Conservation (phyloP, 495 filamentous ascomycete species). For the Annulohypoxylon stygium region DNA sequence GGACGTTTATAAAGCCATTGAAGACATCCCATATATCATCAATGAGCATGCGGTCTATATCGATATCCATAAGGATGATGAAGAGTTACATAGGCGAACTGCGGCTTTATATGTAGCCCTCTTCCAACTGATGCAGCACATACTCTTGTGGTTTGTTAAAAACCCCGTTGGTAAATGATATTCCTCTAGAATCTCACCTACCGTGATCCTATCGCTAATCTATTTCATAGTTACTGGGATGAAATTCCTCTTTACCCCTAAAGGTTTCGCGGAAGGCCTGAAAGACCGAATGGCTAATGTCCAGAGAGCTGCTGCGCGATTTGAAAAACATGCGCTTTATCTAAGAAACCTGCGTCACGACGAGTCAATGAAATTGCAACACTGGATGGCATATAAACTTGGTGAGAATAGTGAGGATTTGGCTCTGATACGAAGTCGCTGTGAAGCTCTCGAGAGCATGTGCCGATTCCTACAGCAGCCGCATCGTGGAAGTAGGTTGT, state of each 20-base stretch:
- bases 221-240: constrained; percentile 9
- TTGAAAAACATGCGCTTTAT: constrained; percentile 18
- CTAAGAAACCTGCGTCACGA: constrained; percentile 2
- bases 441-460: constrained; percentile 1
- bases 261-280: constrained; percentile 22
- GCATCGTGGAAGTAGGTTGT: not conserved
- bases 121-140: constrained; percentile 27
- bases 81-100: constrained; percentile 37
- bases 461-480: not conserved
- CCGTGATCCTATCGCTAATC: not conserved
- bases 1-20: constrained; percentile 40
- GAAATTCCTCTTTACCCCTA: constrained; percentile 19
- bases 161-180: constrained; percentile 30
- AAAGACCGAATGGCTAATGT: constrained; percentile 29
- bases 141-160: constrained; percentile 41
- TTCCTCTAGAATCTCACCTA: not conserved
- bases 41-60: constrained; percentile 24
- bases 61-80: constrained; percentile 20
- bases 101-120: constrained; percentile 33
- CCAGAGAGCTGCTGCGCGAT: constrained; percentile 17
- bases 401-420: not conserved
- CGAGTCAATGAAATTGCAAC: constrained; percentile 9
- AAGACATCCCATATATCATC: constrained; percentile 35
- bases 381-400: constrained; percentile 11
- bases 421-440: not conserved